These are phyloP conservation scores for Aspergillus ochraceus DNA, from an alignment of 2,329 filamentous ascomycete genomes.

Conservation along the genomic window DNA sequence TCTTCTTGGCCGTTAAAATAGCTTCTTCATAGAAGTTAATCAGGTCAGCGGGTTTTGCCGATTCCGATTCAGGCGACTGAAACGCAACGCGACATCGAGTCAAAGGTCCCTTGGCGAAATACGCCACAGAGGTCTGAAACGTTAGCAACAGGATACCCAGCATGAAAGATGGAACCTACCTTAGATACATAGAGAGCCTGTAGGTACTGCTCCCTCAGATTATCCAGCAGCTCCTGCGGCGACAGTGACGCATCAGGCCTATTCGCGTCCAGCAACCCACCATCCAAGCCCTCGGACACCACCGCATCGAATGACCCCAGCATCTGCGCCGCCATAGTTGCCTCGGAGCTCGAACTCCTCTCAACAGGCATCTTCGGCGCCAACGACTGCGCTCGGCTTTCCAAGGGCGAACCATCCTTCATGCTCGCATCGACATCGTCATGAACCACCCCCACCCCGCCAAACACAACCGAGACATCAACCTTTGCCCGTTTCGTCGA, in stretches of 20 bases:
- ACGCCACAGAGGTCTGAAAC: conserved; percentile 49
- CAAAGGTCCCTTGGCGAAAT: conserved; percentile 53
- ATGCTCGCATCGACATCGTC: conserved; percentile 2
- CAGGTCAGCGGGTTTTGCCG: conserved; percentile 28
- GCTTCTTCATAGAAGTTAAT: conserved; percentile 42
- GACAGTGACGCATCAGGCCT: conserved; percentile 24
- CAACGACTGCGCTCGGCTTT: conserved; percentile 17
- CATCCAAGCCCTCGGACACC: conserved; percentile 12
- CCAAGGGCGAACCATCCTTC: conserved; percentile 20
- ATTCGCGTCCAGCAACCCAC: conserved; percentile 12
- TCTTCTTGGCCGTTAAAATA: conserved; percentile 46
- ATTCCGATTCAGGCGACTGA: conserved; percentile 27
- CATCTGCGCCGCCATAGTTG: not conserved
- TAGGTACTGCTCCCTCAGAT: conserved; percentile 41
- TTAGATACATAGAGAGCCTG: conserved; percentile 47
- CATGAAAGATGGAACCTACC: conserved; percentile 21
- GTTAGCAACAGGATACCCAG: conserved; percentile 14
- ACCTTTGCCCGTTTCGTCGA: conserved; percentile 24
- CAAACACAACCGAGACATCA: conserved; percentile 35
- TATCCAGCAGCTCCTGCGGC: conserved; percentile 37
- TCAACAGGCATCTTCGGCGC: conserved; percentile 12
- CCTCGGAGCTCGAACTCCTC: conserved; percentile 14
- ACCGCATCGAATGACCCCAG: conserved; percentile 12
- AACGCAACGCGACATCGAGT: conserved; percentile 46
- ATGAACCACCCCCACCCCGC: conserved; percentile 9